Base-by-base conservation (phyloP, 495 filamentous ascomycete species). In the Penicilliopsis zonata region DNA sequence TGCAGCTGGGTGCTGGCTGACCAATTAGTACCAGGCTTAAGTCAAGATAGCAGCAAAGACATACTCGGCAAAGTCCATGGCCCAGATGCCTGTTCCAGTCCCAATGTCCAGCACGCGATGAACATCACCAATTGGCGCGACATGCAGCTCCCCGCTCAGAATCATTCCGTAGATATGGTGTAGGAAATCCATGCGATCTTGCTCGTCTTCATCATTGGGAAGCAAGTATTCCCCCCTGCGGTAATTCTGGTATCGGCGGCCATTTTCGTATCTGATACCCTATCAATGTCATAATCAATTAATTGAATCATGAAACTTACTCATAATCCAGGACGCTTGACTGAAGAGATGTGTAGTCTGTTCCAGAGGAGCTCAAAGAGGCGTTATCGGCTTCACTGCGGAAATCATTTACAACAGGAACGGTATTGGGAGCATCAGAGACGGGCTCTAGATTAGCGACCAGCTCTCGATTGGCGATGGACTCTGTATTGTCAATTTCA, bases 171-270 rank as follows among this genome's bases (percentile, higher is more conserved):
- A 59, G 42, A 61, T 52, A 30, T 63, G 51, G 35, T 53, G 44
- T 5, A 41, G 42, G 16, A 55, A 22, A 27, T 55, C 43, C 28
- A 46, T 44, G n/a, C 47, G 48, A 28, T 48, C 47, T 25, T 51
- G 46, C 14, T 40, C 44, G 9, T 27, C 21, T 21, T 51, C 51
- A 33, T 55, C 51, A 22, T 55, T 55, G 4, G 51, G 51, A 42
- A 52, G 36, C 21, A 23, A 6, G n/a, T 78, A 80, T 18, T 58
- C 52, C 16, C 76, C 76, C 42, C 76, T 70, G 32, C 72, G 55
- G 40, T 74, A 80, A 32, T 59, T 58, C 42, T 80, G 74, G 43
- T 81, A 81, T 21, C 75, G 61, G 20, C 76, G 53, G n/a, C 77
- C 77, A 40, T 78, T 78, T 40, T 82, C 50, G 33, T 59, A 59